Conservation (phyloP, 1,139 yeast species). For the Diutina mesorugosa region DNA sequence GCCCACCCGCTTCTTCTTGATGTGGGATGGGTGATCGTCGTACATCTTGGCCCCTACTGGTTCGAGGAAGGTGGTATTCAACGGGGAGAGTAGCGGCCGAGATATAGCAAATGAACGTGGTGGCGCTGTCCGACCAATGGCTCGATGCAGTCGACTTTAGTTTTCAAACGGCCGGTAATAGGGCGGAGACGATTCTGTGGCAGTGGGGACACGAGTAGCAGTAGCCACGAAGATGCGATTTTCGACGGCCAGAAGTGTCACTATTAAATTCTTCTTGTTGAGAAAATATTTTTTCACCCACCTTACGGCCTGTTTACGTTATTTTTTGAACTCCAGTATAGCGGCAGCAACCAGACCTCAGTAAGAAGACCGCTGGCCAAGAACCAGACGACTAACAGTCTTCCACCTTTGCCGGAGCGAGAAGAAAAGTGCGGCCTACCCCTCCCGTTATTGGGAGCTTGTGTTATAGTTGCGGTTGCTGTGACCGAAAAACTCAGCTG, state of each 20-base stretch:
- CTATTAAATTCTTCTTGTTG: background rate
- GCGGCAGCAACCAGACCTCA: background rate
- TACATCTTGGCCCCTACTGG: background rate
- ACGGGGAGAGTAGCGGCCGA: background rate
- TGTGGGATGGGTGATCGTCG: background rate
- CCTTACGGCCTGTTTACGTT: background rate
- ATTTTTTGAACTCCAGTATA: background rate
- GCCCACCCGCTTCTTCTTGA: slow-evolving; percentile 57
- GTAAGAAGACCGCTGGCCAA: background rate
- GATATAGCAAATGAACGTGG: background rate
- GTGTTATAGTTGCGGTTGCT: background rate
- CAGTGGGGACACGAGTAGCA: background rate
- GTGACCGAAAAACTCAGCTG: background rate
- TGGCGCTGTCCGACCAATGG: background rate
- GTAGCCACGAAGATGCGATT: background rate
- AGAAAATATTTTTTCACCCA: background rate
- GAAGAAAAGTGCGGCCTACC: background rate
- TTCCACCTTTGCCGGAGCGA: background rate
- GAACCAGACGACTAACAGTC: background rate
- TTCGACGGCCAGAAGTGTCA: background rate
- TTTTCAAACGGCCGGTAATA: background rate
- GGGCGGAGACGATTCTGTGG: background rate
- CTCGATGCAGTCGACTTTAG: background rate
- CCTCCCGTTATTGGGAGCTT: background rate
- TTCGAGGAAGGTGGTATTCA: background rate